These are phyloP conservation scores for Helianthus annuus DNA, from an alignment of 129 eudicot species.

Conservation along the genomic window DNA sequence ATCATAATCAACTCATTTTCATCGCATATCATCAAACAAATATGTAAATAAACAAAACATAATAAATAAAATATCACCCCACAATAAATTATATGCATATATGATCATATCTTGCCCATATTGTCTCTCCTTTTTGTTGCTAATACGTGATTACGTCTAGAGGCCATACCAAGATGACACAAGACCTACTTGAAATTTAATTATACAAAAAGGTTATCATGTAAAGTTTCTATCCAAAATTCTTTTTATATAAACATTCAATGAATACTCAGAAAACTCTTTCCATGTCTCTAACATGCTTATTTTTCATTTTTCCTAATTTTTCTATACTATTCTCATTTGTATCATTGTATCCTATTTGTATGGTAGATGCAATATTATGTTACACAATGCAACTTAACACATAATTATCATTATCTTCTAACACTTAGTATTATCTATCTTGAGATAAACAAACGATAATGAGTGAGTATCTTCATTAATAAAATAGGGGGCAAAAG, in stretches of 20 bases:
- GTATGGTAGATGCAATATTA: too few species aligned
- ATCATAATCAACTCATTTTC: not conserved
- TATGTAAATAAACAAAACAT: not conserved
- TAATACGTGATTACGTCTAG: slow-evolving; percentile 7
- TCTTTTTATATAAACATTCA: not conserved
- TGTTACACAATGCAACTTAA: not conserved
- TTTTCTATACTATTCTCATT: too few species aligned
- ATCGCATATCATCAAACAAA: not conserved
- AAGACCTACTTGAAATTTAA: slow-evolving; percentile 27
- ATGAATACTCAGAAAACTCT: not conserved
- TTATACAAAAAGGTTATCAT: not conserved
- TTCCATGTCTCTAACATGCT: not conserved
- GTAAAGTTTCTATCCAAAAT: slow-evolving; percentile 17
- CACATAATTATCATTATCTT: not conserved
- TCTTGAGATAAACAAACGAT: too few species aligned
- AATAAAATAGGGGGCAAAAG: too few species aligned
- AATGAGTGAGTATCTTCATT: too few species aligned
- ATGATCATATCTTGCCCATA: not conserved
- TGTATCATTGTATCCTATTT: too few species aligned
- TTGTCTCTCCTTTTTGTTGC: slow-evolving; percentile 7
- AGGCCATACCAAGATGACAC: slow-evolving; percentile 20
- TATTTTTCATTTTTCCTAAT: too few species aligned
- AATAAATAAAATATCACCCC: not conserved
- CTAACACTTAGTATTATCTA: not conserved
- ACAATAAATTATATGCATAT: not conserved